Evolutionary conservation across 2,329 filamentous ascomycete genomes (phyloP).

Genomic region (Aureobasidium sp.): DNA sequence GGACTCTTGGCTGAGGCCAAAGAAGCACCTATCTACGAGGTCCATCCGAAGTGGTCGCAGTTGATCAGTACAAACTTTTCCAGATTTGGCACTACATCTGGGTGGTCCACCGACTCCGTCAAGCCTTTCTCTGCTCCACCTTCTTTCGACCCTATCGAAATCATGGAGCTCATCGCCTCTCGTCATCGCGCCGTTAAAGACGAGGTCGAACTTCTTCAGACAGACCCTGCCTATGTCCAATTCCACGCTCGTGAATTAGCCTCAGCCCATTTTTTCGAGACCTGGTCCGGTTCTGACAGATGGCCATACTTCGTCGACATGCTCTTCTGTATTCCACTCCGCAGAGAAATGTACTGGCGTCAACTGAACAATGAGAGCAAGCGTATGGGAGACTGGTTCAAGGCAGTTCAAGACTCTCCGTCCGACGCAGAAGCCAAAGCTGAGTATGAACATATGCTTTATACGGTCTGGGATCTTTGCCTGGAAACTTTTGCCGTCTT

Average conservation of each 20-base stretch:
- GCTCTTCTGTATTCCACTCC: not conserved
- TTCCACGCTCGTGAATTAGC: not conserved
- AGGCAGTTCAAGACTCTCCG: too few species aligned
- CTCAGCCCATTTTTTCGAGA: not conserved
- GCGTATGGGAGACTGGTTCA: too few species aligned
- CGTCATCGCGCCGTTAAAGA: conserved; percentile 8
- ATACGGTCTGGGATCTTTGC: not conserved
- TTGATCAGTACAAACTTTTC: not conserved
- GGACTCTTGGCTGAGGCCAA: not conserved
- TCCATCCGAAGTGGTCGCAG: not conserved
- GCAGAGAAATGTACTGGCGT: conserved; percentile 1
- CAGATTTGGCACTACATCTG: not conserved
- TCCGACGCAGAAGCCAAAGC: too few species aligned
- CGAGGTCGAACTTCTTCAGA: not conserved
- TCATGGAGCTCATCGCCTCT: not conserved
- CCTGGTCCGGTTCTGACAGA: not conserved
- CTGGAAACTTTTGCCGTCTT: conserved; percentile 1
- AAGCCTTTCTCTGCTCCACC: not conserved
- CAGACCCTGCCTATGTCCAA: conserved; percentile 5
- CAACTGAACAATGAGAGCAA: not conserved
- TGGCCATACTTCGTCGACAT: not conserved
- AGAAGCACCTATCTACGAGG: not conserved
- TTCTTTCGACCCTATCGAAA: not conserved
- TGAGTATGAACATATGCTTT: too few species aligned
- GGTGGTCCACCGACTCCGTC: conserved; percentile 1